A percentile compares a stretch with the other conserved stretches of the same genome.
These are phyloP conservation scores for Yarrowia sp. DNA, from an alignment of 805 yeast species.

Conservation along the genomic window DNA sequence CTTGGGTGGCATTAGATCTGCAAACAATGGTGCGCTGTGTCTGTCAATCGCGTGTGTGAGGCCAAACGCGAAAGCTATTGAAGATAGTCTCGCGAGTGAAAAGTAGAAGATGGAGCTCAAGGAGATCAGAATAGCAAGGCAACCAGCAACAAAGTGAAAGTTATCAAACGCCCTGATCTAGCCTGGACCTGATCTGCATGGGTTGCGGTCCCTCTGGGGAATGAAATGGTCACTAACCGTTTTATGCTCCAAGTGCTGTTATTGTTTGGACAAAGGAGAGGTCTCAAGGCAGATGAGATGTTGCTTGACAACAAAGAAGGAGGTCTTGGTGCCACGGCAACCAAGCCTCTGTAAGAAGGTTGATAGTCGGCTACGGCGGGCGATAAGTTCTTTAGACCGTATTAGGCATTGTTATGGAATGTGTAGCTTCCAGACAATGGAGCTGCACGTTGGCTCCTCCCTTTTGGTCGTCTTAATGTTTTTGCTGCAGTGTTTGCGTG, in stretches of 20 bases:
- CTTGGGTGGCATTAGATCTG: neutral
- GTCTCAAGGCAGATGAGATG: neutral
- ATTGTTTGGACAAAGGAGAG: neutral
- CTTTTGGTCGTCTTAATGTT: neutral
- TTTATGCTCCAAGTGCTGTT: neutral
- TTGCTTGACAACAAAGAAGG: neutral
- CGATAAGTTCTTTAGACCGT: conserved; percentile 7
- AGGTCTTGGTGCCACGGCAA: neutral
- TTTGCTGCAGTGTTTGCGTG: conserved; percentile 5
- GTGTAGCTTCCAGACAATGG: neutral
- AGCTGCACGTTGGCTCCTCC: neutral
- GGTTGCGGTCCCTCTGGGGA: too few species aligned
- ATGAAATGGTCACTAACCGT: neutral
- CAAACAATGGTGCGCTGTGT: neutral
- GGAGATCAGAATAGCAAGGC: neutral
- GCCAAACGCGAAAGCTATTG: neutral
- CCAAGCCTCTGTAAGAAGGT: neutral
- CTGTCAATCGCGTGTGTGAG: neutral
- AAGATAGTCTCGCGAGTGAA: neutral
- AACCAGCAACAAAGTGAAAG: neutral
- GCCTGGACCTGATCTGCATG: neutral
- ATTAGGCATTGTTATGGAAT: conserved; percentile 26
- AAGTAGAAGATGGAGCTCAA: too few species aligned
- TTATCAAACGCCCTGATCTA: too few species aligned
- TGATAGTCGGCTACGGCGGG: neutral